These are phyloP conservation scores for Chalaropsis ovoidea DNA, from an alignment of 2,329 filamentous ascomycete species.

Conservation along the genomic window DNA sequence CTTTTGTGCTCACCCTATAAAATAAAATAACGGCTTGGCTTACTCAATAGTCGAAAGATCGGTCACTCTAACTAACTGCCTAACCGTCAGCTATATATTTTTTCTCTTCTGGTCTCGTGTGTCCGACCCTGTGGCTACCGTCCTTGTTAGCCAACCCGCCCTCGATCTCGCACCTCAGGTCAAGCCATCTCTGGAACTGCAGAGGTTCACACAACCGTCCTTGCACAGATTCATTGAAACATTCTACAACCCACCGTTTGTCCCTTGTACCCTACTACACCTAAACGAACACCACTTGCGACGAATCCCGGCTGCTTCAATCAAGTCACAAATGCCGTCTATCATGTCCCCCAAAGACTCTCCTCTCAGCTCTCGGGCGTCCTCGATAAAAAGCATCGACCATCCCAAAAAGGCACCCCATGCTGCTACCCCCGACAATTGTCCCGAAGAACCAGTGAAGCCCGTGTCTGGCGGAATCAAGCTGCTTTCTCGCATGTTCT, in stretches of 20 bases:
- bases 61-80: not conserved
- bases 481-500: conserved; percentile 24
- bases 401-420: conserved; percentile 22
- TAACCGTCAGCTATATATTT: not conserved
- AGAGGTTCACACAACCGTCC: not conserved
- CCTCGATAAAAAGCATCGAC: conserved; percentile 24
- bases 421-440: conserved; percentile 13
- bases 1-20: conserved; percentile 10
- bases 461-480: conserved; percentile 23
- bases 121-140: not conserved
- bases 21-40: not conserved
- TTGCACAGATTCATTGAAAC: not conserved
- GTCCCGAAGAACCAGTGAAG: conserved; percentile 19
- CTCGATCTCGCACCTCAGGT: not conserved
- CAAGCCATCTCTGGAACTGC: not conserved
- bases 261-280: not conserved
- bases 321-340: conserved; percentile 8
- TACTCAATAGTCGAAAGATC: conserved; percentile 3
- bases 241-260: not conserved
- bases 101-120: not conserved
- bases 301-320: not conserved
- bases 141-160: not conserved
- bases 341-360: conserved; percentile 24
- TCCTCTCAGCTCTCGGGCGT: conserved; percentile 24
- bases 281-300: not conserved